Evolutionary conservation across 2,329 filamentous ascomycete genomes (phyloP).

Genomic region (Neoscytalidium dimidiatum): DNA sequence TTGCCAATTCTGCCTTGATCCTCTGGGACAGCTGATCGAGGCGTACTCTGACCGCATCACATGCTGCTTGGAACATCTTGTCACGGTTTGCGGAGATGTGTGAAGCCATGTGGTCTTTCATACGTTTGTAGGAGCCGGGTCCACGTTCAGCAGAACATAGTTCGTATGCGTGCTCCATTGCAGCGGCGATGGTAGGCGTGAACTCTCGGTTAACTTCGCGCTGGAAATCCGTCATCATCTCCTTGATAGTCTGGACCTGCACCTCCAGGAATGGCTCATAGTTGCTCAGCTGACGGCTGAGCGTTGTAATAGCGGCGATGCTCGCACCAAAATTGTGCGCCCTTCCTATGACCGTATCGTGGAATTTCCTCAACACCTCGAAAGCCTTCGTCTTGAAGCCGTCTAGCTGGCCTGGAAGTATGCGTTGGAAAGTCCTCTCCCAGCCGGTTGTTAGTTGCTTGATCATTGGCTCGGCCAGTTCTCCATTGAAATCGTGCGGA

Average conservation of each 20-base stretch:
- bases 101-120: constrained; percentile 53
- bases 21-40: constrained; percentile 47
- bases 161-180: constrained; percentile 52
- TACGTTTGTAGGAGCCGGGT: constrained; percentile 51
- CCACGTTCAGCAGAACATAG: constrained; percentile 49
- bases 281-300: constrained; percentile 44
- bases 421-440: constrained; percentile 47
- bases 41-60: constrained; percentile 41
- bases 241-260: constrained; percentile 34
- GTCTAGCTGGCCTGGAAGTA: constrained; percentile 44
- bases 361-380: constrained; percentile 42
- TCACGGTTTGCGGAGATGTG: constrained; percentile 46
- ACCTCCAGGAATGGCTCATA: constrained; percentile 46
- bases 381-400: constrained; percentile 36
- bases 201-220: constrained; percentile 58
- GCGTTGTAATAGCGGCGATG: constrained; percentile 41
- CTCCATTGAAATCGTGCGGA: constrained; percentile 43
- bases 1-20: constrained; percentile 46
- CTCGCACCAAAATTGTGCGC: constrained; percentile 41
- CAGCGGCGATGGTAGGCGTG: constrained; percentile 47
- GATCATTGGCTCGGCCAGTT: constrained; percentile 42
- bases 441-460: constrained; percentile 45
- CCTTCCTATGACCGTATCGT: constrained; percentile 44
- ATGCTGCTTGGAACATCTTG: constrained; percentile 54
- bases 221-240: constrained; percentile 48